phyloP scores from a whole-genome alignment of 306 rosid genomes.

The Fagus crenata region DNA sequence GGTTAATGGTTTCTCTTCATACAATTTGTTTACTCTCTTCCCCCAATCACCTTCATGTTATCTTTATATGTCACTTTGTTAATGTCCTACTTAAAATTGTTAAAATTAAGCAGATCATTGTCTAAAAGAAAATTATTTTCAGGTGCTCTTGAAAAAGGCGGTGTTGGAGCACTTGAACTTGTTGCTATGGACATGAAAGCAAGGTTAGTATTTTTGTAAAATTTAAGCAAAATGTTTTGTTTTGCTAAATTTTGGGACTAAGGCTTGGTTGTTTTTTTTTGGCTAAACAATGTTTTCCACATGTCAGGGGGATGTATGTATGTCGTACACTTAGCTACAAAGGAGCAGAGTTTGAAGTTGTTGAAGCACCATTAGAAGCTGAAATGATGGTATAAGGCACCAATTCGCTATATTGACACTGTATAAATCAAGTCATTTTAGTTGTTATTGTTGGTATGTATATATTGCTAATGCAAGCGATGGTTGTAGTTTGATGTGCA shows the following conservation, averaged over 20 bases:
- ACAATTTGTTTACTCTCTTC: background rate
- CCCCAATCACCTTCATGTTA: background rate
- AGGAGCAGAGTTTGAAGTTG: constrained; percentile 89
- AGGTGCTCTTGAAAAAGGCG: constrained; percentile 95
- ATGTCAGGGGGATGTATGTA: constrained; percentile 92
- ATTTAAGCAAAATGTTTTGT: background rate
- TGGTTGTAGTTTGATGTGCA: too few species aligned
- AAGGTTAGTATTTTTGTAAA: constrained; percentile 52
- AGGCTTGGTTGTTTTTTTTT: background rate
- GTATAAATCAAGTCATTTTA: too few species aligned
- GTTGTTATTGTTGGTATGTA: too few species aligned
- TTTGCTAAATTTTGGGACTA: too few species aligned
- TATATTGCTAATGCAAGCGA: too few species aligned
- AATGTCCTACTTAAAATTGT: background rate
- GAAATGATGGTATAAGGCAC: too few species aligned
- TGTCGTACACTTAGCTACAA: constrained; percentile 95
- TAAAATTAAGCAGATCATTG: constrained; percentile 5
- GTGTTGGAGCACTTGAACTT: constrained; percentile 99
- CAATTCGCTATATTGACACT: too few species aligned
- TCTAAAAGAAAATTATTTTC: constrained; percentile 28
- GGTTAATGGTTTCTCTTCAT: background rate
- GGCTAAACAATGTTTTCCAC: constrained; percentile 12
- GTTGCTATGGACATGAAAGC: constrained; percentile 99
- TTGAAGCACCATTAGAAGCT: too few species aligned
- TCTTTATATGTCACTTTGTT: background rate